Base-by-base conservation (phyloP, 2,329 filamentous ascomycete species). In the Penicillium brevicompactum region DNA sequence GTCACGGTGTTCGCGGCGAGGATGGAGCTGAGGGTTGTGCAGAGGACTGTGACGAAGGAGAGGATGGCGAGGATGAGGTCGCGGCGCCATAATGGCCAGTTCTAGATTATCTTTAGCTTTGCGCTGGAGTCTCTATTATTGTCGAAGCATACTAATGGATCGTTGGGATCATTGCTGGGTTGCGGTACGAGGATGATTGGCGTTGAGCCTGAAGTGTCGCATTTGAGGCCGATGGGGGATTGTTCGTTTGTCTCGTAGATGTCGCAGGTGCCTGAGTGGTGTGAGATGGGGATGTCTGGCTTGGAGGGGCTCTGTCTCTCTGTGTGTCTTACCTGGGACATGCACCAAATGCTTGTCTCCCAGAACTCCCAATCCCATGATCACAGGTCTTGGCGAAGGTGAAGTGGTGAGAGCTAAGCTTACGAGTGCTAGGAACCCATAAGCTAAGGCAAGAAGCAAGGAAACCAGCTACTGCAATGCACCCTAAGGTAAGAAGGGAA, bases 1-100 rank as follows among this genome's bases (percentile, higher is more conserved):
- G 88, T 90, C 55, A 96, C 78, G 1, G 92, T 95, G 74, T 95
- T 92, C 54, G 92, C 90, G 44, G 92, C 92, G 61, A 97, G 87
- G 53, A 97, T 87, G 4, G 93, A 89, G 30, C 90, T 91, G 9
- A 96, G 85, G 0, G 90, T 88, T 11, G 91, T 90, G 49, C 90
- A 92, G 63, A 97, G 88, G 68, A 96, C 87, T 59, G 90, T 88
- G 22, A 89, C 84, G 56, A 94, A 76, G 60, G 89, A 96, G 24
- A 97, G 85, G 59, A 90, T 83, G 55, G 86, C 79, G 58, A 92
- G 88, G 69, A 94, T 92, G 50, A 89, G 65, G 71, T 97, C 92
- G 70, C 92, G 90, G 64, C 84, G 85, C 89, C 90, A 93, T 57
- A 96, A 74, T 21, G 92, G 89, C 92, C 92, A 97, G 66, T 90